Conservation (phyloP, 108 stramenopile genomes). For the Epithemia pelagica region DNA sequence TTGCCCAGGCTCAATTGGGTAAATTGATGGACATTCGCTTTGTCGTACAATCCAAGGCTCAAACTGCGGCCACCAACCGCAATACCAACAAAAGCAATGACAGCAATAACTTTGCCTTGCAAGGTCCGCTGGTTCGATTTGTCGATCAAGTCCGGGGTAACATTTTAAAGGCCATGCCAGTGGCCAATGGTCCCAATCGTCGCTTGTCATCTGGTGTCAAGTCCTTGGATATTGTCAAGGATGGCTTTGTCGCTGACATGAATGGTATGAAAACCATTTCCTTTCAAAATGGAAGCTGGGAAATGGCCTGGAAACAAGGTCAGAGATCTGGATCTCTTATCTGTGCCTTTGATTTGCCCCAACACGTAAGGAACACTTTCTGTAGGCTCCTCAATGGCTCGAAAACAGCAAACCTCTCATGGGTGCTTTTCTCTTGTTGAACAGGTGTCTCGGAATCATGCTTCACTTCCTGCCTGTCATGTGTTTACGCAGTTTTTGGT, state of each 20-base stretch:
- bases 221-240: slow-evolving; percentile 26
- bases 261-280: slow-evolving; percentile 26
- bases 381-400: no score
- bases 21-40: not conserved
- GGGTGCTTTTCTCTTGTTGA: no score
- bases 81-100: no score
- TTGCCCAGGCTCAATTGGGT: not conserved
- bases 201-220: slow-evolving; percentile 44
- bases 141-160: not conserved
- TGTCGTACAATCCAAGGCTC: not conserved
- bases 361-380: slow-evolving; percentile 39
- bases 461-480: slow-evolving; percentile 36
- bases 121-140: not conserved
- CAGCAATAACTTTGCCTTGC: slow-evolving; percentile 1
- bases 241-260: slow-evolving; percentile 37
- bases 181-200: slow-evolving; percentile 55
- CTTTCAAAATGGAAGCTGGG: slow-evolving; percentile 49
- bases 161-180: slow-evolving; percentile 27
- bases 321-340: slow-evolving; percentile 41
- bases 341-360: slow-evolving; percentile 46
- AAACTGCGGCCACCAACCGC: no score
- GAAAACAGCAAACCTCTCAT: no score
- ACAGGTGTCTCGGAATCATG: slow-evolving; percentile 30
- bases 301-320: slow-evolving; percentile 54
- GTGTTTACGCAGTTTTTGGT: slow-evolving; percentile 50